Evolutionary conservation across 2,329 filamentous ascomycete genomes (phyloP).

Genomic region (Huntiella savannae): DNA sequence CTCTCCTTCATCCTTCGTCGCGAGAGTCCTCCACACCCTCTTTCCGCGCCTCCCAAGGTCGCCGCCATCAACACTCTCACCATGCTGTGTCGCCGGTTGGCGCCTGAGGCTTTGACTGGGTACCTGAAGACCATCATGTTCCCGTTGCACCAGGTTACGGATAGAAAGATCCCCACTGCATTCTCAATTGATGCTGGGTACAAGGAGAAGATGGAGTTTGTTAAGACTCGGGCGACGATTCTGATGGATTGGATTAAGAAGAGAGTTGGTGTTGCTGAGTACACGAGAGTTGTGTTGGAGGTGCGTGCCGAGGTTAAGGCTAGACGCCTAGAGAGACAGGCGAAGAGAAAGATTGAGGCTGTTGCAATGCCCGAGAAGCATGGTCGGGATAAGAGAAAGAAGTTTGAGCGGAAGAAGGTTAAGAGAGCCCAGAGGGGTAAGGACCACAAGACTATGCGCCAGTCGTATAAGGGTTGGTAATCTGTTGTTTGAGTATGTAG

Average conservation of each 20-base stretch:
- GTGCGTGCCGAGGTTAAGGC: constrained; percentile 56
- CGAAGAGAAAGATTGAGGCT: constrained; percentile 78
- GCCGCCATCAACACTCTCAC: constrained; percentile 58
- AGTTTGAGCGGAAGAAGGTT: constrained; percentile 67
- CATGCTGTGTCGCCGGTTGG: constrained; percentile 44
- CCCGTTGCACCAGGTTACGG: constrained; percentile 64
- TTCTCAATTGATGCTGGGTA: constrained; percentile 53
- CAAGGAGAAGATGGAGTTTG: constrained; percentile 45
- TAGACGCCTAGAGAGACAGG: constrained; percentile 53
- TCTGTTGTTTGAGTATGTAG: constrained; percentile 16
- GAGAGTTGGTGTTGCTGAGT: constrained; percentile 63
- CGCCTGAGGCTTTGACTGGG: constrained; percentile 34
- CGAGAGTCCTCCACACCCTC: constrained; percentile 44
- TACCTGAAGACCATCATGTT: constrained; percentile 42
- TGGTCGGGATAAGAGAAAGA: constrained; percentile 62
- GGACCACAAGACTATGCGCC: constrained; percentile 52
- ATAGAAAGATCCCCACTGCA: constrained; percentile 53
- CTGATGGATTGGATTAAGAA: constrained; percentile 68
- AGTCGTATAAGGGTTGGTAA: constrained; percentile 41
- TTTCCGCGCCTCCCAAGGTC: constrained; percentile 52
- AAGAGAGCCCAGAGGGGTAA: constrained; percentile 59
- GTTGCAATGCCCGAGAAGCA: constrained; percentile 64
- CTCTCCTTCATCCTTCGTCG: constrained; percentile 62
- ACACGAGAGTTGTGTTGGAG: constrained; percentile 51
- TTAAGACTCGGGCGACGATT: constrained; percentile 56